Base-by-base conservation (phyloP, 768 basidiomycete species). In the Gymnopilus junonius region DNA sequence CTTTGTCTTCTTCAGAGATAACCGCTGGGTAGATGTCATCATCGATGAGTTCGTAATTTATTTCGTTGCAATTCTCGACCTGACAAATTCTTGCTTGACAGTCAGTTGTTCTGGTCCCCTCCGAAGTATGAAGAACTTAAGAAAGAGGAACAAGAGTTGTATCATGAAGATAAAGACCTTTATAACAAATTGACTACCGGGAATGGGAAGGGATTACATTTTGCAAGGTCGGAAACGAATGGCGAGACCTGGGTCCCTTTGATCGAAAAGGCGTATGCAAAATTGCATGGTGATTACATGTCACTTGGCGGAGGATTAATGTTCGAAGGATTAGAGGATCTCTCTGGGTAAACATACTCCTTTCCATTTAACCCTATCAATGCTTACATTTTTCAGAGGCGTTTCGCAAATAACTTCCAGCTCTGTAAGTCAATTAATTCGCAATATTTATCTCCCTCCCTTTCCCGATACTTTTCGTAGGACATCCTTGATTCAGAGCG, bases 191-290 rank as follows among this genome's bases (percentile, higher is more conserved):
- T 74, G 3, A 77, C 78, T 0, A 68, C 78, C 8, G 77, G 74
- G 40, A 75, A 77, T 17, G 73, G 75, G 20, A 80, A 80, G 61
- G 72, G 71, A 3, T 65, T 83, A 32, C 77, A 76, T 45, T 82
- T 80, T 67, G 79, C 81, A 29, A 73, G 70, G 31, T 80, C 78
- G 6, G 77, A 75, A 0, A 69, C 71, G 8, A 67, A 76, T 40
- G 76, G 76, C 53, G 81, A 83, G 63, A 82, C 81, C 1, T 83
- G 82, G 82, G 80, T 82, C 8, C 78, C 83, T 3, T 67, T 84
- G 31, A 72, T 83, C n/a, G 83, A 84, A 63, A 83, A 84, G 66
- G 83, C 83, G 5, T 83, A 76, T 62, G 82, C 82, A 3, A 83
- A 83, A 67, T 64, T 85, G 3, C 82, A 85, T 68, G 84, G 83